Evolutionary conservation across 306 rosid genomes (phyloP).

Genomic region (Lablab purpureus): DNA sequence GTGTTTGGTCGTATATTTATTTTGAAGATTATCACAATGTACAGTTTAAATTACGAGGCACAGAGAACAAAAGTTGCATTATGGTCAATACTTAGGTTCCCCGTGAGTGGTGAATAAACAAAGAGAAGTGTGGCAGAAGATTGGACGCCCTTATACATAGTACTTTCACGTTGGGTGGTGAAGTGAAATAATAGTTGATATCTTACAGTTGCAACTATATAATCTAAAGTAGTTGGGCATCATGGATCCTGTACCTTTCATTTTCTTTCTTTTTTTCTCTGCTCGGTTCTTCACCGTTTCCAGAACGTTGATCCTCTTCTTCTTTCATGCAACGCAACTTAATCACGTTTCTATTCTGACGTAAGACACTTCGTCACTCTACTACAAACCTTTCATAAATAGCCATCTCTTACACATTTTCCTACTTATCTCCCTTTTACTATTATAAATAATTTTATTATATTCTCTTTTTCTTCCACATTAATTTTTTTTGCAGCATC

Average conservation of each 20-base stretch:
- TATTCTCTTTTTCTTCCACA: too few species aligned
- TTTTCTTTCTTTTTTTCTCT: slow-evolving; percentile 27
- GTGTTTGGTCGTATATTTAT: too few species aligned
- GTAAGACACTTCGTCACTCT: not conserved
- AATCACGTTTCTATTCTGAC: not conserved
- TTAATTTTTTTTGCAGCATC: too few species aligned
- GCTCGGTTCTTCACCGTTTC: slow-evolving; percentile 43
- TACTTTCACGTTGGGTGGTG: slow-evolving; percentile 43
- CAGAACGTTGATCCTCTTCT: slow-evolving; percentile 30
- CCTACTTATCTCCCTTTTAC: too few species aligned
- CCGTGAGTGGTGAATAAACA: too few species aligned
- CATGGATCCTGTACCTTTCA: not conserved
- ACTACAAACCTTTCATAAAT: not conserved
- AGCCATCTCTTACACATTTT: too few species aligned
- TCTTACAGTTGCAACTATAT: slow-evolving; percentile 25
- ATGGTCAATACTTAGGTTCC: not conserved
- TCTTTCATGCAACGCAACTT: slow-evolving; percentile 36
- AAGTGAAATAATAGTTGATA: slow-evolving; percentile 23
- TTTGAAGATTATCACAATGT: too few species aligned
- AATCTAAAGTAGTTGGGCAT: slow-evolving; percentile 16
- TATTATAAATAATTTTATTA: not conserved
- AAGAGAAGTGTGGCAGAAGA: too few species aligned
- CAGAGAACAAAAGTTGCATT: not conserved
- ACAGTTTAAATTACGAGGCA: too few species aligned
- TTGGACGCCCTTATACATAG: not conserved